Percentiles rank a stretch among this genome's conserved stretches.
These are phyloP conservation scores for Yamadazyma phyllophila DNA, from an alignment of 805 yeast genomes.

Conservation along the genomic window DNA sequence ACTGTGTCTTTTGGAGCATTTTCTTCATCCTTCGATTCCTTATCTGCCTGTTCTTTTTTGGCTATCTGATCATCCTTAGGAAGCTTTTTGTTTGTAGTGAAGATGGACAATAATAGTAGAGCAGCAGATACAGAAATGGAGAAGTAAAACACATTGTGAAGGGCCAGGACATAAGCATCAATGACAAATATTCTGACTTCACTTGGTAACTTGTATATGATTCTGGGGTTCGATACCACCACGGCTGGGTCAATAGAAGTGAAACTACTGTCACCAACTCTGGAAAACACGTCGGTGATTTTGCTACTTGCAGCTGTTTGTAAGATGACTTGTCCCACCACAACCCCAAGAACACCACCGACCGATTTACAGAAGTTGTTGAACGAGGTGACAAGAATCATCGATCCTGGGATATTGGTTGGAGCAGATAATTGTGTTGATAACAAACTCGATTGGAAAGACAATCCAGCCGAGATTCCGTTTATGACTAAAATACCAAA, in stretches of 20 bases:
- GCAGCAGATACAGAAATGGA: conserved; percentile 34
- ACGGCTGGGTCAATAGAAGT: conserved; percentile 14
- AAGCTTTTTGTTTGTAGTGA: conserved; percentile 41
- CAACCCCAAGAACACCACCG: conserved; percentile 33
- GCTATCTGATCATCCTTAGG: conserved; percentile 33
- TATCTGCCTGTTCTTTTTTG: conserved; percentile 12
- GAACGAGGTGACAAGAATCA: conserved; percentile 34
- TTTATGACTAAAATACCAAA: conserved; percentile 33
- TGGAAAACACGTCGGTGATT: conserved; percentile 11
- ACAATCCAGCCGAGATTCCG: conserved; percentile 37
- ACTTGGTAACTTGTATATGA: conserved; percentile 25
- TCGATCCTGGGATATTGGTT: conserved; percentile 31
- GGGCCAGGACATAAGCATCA: conserved; percentile 34
- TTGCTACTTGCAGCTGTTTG: conserved; percentile 20
- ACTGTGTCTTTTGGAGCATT: neutral
- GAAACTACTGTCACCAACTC: neutral
- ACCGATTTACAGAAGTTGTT: conserved; percentile 30
- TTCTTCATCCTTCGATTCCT: too few species aligned
- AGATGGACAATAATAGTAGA: conserved; percentile 29
- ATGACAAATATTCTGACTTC: conserved; percentile 21
- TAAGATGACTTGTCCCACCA: conserved; percentile 32
- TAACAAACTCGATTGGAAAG: conserved; percentile 35
- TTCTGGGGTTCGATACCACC: conserved; percentile 24
- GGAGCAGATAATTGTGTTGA: conserved; percentile 39
- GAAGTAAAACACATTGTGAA: conserved; percentile 41